phyloP scores from a whole-genome alignment of 345 rosid species.

The Eutrema heterophyllum region DNA sequence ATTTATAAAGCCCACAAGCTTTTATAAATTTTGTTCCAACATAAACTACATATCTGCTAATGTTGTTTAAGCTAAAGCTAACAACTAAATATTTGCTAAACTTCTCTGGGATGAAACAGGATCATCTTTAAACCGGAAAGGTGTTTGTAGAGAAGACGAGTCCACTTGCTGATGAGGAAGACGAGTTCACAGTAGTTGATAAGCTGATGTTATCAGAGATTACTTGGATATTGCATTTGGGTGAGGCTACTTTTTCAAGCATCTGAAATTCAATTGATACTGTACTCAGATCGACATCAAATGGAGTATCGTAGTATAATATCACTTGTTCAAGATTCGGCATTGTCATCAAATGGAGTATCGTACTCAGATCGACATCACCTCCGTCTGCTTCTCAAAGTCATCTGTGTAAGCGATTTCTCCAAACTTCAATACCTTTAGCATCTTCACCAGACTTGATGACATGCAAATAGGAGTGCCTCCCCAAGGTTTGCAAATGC shows the following conservation, averaged over 20 bases:
- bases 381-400: neutral
- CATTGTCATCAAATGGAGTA: too few species aligned
- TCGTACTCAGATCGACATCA: too few species aligned
- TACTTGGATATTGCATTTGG: constrained; percentile 15
- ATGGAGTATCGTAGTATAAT: neutral
- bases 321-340: constrained; percentile 18
- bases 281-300: neutral
- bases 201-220: constrained; percentile 14
- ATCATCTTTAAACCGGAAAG: neutral
- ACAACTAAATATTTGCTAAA: too few species aligned
- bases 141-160: neutral
- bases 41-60: too few species aligned
- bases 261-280: neutral
- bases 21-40: too few species aligned
- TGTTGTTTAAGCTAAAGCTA: too few species aligned
- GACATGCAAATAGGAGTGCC: neutral
- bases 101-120: too few species aligned
- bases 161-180: constrained; percentile 7
- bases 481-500: too few species aligned
- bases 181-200: constrained; percentile 5
- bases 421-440: constrained; percentile 19
- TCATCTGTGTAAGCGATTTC: neutral
- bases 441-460: constrained; percentile 16
- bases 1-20: too few species aligned
- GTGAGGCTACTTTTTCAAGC: constrained; percentile 13